Evolutionary conservation across 352 stramenopile genomes (phyloP).

Genomic region (Phytophthora ramorum): DNA sequence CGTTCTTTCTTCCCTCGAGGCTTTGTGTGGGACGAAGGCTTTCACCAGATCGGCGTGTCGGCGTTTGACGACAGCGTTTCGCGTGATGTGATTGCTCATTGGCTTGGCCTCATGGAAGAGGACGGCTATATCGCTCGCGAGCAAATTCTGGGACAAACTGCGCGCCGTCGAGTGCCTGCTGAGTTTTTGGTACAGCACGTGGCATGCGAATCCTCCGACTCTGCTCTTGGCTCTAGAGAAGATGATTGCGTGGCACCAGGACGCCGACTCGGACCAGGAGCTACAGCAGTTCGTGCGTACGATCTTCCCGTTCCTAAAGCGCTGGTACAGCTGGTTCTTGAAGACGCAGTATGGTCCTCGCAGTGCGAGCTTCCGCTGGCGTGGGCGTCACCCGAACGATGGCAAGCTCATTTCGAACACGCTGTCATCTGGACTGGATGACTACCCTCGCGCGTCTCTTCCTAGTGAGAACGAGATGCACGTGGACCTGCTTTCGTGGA

Average conservation of each 20-base stretch:
- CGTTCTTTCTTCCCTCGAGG: slow-evolving; percentile 94
- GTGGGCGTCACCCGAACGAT: slow-evolving; percentile 67
- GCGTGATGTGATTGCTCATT: slow-evolving; percentile 87
- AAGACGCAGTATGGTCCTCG: slow-evolving; percentile 63
- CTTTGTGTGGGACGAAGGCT: too few species aligned
- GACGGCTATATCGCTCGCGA: slow-evolving; percentile 94
- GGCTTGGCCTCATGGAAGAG: slow-evolving; percentile 87
- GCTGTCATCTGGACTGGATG: slow-evolving; percentile 93
- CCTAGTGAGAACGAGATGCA: slow-evolving; percentile 86
- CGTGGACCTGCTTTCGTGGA: slow-evolving; percentile 92
- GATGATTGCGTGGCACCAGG: slow-evolving; percentile 53
- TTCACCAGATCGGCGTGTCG: slow-evolving; percentile 91
- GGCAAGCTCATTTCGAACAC: slow-evolving; percentile 91
- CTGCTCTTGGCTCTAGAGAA: slow-evolving; percentile 89
- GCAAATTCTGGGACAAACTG: slow-evolving; percentile 84
- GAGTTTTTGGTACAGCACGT: slow-evolving; percentile 93
- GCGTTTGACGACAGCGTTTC: slow-evolving; percentile 80
- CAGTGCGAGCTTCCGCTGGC: slow-evolving; percentile 75
- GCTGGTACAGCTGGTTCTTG: slow-evolving; percentile 83
- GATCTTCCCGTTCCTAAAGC: slow-evolving; percentile 76
- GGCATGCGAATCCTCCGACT: slow-evolving; percentile 92
- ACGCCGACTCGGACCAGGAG: slow-evolving; percentile 35
- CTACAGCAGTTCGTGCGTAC: slow-evolving; percentile 50
- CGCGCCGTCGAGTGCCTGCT: slow-evolving; percentile 76
- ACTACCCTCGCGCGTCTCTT: slow-evolving; percentile 90